These are phyloP conservation scores for Eucalyptus curtisii DNA, from an alignment of 345 rosid species.

Conservation along the genomic window DNA sequence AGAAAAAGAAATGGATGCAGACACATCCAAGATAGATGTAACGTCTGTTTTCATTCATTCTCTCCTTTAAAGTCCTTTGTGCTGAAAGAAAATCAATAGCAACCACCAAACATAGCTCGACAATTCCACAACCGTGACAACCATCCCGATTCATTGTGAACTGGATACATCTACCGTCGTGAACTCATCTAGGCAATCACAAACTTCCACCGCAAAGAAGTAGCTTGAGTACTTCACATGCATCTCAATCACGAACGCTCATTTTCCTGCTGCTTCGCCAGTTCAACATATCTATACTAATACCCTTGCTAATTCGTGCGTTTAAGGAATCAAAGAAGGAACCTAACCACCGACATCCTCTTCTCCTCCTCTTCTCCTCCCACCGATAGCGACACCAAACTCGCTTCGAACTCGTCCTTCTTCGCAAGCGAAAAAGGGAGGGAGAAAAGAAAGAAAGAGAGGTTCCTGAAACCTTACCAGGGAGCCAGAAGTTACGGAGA, in stretches of 20 bases:
- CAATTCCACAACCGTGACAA: not conserved
- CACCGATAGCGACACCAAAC: not conserved
- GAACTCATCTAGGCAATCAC: not conserved
- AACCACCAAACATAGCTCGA: not conserved
- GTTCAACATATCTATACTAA: not conserved
- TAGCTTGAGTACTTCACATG: not conserved
- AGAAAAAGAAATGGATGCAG: not conserved
- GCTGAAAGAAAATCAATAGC: not conserved
- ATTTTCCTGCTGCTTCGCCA: not conserved
- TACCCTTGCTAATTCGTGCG: not conserved
- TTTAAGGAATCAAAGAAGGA: not conserved
- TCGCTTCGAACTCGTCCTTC: not conserved
- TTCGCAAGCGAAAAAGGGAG: not conserved
- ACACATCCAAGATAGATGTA: not conserved
- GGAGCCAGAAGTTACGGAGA: slow-evolving; percentile 66
- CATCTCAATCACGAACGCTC: not conserved
- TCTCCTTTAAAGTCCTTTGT: not conserved
- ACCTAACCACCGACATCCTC: not conserved
- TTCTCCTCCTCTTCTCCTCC: not conserved
- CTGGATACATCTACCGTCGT: not conserved
- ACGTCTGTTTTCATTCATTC: not conserved
- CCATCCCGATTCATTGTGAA: not conserved
- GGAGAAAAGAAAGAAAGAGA: not conserved
- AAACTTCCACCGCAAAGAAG: not conserved
- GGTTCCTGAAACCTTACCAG: slow-evolving; percentile 26